phyloP scores from a whole-genome alignment of 108 stramenopile genomes.

The Nitzschia palea region DNA sequence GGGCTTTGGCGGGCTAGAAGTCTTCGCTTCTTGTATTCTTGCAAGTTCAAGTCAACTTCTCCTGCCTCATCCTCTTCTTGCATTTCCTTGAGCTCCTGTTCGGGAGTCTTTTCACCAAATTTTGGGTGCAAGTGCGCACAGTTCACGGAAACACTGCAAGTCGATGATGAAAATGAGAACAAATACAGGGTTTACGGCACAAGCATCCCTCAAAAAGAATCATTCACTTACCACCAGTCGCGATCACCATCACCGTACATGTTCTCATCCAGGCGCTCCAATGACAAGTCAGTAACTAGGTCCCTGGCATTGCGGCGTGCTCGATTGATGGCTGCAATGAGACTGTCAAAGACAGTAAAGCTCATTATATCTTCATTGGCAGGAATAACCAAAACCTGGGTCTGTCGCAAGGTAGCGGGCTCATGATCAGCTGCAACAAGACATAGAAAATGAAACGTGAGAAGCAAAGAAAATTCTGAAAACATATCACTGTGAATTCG shows the following conservation, averaged over 20 bases:
- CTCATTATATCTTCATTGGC: conserved; percentile 44
- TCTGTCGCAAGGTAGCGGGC: conserved; percentile 58
- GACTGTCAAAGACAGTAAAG: conserved; percentile 57
- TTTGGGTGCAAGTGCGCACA: conserved; percentile 84
- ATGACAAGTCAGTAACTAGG: conserved; percentile 51
- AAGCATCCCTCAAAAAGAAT: neutral
- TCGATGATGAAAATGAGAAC: neutral
- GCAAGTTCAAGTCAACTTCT: conserved; percentile 66
- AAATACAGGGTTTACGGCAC: neutral
- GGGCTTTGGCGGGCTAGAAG: conserved; percentile 69
- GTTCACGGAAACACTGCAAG: conserved; percentile 67
- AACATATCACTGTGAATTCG: neutral
- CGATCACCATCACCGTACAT: conserved; percentile 33
- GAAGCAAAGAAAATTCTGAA: neutral
- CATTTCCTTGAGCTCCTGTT: conserved; percentile 58
- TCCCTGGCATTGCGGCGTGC: conserved; percentile 71
- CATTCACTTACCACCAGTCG: conserved; percentile 57
- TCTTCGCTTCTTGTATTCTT: conserved; percentile 66
- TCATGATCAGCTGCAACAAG: neutral
- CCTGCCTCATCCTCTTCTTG: conserved; percentile 61
- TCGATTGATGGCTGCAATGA: conserved; percentile 64
- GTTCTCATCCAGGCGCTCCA: conserved; percentile 37
- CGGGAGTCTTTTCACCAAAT: conserved; percentile 63
- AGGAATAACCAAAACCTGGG: conserved; percentile 79
- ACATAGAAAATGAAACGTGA: neutral